Conservation (phyloP, 164 flowering plant genomes). For the Vitis rotundifolia region DNA sequence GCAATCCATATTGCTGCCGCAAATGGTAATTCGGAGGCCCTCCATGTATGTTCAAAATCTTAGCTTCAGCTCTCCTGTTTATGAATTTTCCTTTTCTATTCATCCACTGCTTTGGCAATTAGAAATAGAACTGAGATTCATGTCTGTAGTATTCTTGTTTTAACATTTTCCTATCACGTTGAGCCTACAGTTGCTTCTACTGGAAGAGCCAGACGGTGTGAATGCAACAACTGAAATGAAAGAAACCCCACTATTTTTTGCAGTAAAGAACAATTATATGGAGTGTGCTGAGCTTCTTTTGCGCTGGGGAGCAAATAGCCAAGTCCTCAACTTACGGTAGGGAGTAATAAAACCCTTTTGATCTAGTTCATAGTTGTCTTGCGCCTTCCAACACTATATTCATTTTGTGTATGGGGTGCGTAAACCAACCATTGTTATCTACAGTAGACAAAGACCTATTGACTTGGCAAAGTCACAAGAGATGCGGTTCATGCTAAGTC, state of each 20-base stretch:
- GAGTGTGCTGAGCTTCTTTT: constrained; percentile 55
- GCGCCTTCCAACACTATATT: background rate
- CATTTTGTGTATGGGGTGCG: background rate
- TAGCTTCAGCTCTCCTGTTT: background rate
- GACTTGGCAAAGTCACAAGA: constrained; percentile 67
- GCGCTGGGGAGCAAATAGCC: constrained; percentile 50
- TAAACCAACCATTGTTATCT: constrained; percentile 4
- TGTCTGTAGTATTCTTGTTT: too few species aligned
- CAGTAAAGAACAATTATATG: constrained; percentile 49
- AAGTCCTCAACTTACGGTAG: constrained; percentile 59
- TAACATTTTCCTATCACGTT: background rate
- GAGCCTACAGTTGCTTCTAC: constrained; percentile 40
- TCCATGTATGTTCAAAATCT: constrained; percentile 33
- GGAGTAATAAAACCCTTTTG: constrained; percentile 7
- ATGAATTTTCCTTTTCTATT: background rate
- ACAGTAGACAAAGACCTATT: constrained; percentile 60
- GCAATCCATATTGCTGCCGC: constrained; percentile 57
- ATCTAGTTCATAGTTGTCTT: background rate
- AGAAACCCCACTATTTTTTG: constrained; percentile 67
- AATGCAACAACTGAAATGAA: constrained; percentile 42
- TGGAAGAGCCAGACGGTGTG: constrained; percentile 36
- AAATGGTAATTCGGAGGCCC: constrained; percentile 39
- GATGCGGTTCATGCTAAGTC: constrained; percentile 53
- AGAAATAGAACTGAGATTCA: background rate
- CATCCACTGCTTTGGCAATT: background rate